Evolutionary conservation across 257 asterid genomes (phyloP).

Genomic region (Fraxinus excelsior): DNA sequence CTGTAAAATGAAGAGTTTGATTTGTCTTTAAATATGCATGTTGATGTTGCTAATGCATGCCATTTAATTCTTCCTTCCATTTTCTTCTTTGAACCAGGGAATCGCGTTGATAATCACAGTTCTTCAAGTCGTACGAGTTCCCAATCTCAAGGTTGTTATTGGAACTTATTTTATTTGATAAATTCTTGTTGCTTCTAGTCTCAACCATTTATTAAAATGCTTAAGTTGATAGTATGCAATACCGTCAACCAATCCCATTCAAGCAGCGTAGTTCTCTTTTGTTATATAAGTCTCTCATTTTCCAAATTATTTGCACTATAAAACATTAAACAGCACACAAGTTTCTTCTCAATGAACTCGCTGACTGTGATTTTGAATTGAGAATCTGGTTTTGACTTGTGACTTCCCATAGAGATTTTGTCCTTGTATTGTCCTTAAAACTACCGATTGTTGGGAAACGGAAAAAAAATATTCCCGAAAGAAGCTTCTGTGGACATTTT

Average conservation of each 20-base stretch:
- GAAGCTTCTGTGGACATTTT: too few relatives aligned
- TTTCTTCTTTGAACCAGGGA: slow-evolving; percentile 57
- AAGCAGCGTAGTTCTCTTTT: background rate
- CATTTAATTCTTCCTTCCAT: slow-evolving; percentile 1
- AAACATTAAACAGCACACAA: background rate
- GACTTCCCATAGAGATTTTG: too few relatives aligned
- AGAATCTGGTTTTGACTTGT: too few relatives aligned
- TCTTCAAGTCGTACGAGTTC: slow-evolving; percentile 85
- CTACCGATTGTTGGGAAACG: too few relatives aligned
- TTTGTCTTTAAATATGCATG: background rate
- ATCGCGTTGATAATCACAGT: slow-evolving; percentile 91
- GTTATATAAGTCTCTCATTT: background rate
- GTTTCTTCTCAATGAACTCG: background rate
- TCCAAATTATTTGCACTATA: background rate
- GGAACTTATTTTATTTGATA: slow-evolving; percentile 14
- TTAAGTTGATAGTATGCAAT: background rate
- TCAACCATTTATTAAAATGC: background rate
- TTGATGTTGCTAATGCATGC: background rate
- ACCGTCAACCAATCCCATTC: background rate
- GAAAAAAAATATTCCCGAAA: too few relatives aligned
- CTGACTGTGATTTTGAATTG: background rate
- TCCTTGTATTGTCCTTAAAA: too few relatives aligned
- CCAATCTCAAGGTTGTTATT: slow-evolving; percentile 82
- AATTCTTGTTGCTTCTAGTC: background rate
- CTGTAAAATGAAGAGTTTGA: background rate